Base-by-base conservation (phyloP, 139 green algal species). In the Micromonas pusilla region DNA sequence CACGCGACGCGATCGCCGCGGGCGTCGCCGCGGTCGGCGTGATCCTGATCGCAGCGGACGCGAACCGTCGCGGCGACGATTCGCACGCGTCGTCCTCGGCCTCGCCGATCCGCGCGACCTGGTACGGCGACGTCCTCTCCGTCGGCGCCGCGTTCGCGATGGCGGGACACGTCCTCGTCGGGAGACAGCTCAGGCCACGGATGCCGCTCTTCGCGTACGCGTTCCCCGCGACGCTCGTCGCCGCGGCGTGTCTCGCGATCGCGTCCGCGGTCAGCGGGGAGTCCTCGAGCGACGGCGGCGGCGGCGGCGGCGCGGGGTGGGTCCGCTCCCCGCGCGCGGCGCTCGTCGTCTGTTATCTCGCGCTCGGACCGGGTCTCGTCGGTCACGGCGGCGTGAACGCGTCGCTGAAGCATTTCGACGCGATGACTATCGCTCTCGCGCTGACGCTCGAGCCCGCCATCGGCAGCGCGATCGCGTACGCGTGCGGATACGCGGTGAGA, bases 141-240 rank as follows among this genome's bases (percentile, higher is more conserved):
- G 80, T 93, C 23, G 26, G 82, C 5, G 87, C 82, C 19, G 84
- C 88, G 0, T 76, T 78, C 1, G 85, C 84, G 2, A 88, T 95
- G 45, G 83, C 89, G 53, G 82, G 80, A 2, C 85, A 84, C 63
- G 33, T 86, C n/a, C 45, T 75, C 2, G 77, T 84, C 1, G 88
- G 88, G 3, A 52, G 38, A 19, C 52, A 38, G 0, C 78, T 90
- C 32, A 73, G 85, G 25, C 60, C 63, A 6, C 91, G 85, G 87
- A 90, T 95, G 84, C 91, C 91, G 0, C 78, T 93, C 32, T 92
- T 92, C 72, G 70, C 93, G 21, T 96, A 94, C 66, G 88, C 88
- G 0, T 77, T 79, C 21, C 82, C 87, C 20, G 89, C 95, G 38
- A 94, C 87, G 1, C 32, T 33, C 66, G 66, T 30, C 38, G 76